Evolutionary conservation across 305 asterid genomes (phyloP).

Genomic region (Coffea humblotiana): DNA sequence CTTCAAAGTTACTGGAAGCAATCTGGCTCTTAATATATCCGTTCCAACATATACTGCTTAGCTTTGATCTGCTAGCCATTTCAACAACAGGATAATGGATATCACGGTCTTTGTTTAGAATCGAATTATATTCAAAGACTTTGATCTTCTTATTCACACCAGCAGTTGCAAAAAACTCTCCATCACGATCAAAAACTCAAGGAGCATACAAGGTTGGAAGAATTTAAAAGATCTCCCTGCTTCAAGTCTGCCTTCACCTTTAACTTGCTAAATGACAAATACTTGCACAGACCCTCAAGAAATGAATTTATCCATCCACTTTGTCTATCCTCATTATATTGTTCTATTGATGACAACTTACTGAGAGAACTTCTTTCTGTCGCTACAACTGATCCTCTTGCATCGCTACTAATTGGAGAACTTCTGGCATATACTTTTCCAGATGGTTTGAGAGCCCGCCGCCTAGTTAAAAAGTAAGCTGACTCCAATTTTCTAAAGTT

Average conservation of each 20-base stretch:
- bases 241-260: slow-evolving; percentile 88
- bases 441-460: slow-evolving; percentile 43
- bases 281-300: slow-evolving; percentile 80
- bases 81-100: slow-evolving; percentile 96
- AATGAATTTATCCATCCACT: slow-evolving; percentile 78
- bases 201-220: slow-evolving; percentile 92
- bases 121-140: slow-evolving; percentile 80
- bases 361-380: slow-evolving; percentile 78
- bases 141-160: slow-evolving; percentile 97
- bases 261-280: slow-evolving; percentile 73
- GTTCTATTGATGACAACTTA: slow-evolving; percentile 59
- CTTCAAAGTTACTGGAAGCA: slow-evolving; percentile 98
- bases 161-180: slow-evolving; percentile 94
- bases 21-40: slow-evolving; percentile 92
- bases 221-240: slow-evolving; percentile 92
- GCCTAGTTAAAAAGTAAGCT: slow-evolving; percentile 71
- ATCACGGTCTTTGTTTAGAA: slow-evolving; percentile 69
- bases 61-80: slow-evolving; percentile 87
- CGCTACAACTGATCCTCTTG: slow-evolving; percentile 47
- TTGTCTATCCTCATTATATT: slow-evolving; percentile 41
- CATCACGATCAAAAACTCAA: slow-evolving; percentile 96
- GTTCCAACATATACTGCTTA: slow-evolving; percentile 98
- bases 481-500: slow-evolving; percentile 80
- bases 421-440: slow-evolving; percentile 45
- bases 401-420: slow-evolving; percentile 48